Percentiles rank a stretch among this genome's conserved stretches.
These are phyloP conservation scores for Kwoniella sp. DNA, from an alignment of 768 basidiomycete genomes.

Conservation along the genomic window DNA sequence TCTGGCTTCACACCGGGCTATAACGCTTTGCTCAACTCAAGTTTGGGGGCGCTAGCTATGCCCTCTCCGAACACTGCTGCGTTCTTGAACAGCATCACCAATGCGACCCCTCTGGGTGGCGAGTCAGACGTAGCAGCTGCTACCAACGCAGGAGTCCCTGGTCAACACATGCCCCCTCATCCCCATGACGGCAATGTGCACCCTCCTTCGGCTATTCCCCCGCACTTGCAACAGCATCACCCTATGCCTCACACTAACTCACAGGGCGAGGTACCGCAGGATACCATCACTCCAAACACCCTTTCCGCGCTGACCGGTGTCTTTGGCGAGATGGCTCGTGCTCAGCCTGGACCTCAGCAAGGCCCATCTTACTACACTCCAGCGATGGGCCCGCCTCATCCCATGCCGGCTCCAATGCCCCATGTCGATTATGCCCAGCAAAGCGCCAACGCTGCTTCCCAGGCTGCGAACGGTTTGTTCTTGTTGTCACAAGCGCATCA, in stretches of 20 bases:
- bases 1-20: conserved; percentile 75
- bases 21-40: conserved; percentile 60
- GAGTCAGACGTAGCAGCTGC: conserved; percentile 27
- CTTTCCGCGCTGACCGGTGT: conserved; percentile 80
- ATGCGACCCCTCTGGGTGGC: conserved; percentile 57
- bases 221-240: conserved; percentile 43
- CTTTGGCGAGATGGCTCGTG: conserved; percentile 61
- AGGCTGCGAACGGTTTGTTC: conserved; percentile 89
- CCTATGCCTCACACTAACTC: conserved; percentile 34
- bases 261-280: conserved; percentile 36
- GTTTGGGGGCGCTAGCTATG: conserved; percentile 67
- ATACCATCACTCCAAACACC: conserved; percentile 67
- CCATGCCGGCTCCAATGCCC: conserved; percentile 28
- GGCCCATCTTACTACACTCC: conserved; percentile 16
- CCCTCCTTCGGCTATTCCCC: conserved; percentile 41
- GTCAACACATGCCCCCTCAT: conserved; percentile 2
- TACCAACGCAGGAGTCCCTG: conserved; percentile 8
- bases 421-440: conserved; percentile 57
- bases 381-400: conserved; percentile 22
- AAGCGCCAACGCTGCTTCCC: conserved; percentile 64
- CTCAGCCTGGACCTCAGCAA: conserved; percentile 23
- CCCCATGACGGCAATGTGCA: conserved; percentile 12
- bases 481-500: conserved; percentile 93
- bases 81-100: conserved; percentile 88
- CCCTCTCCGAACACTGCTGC: conserved; percentile 87